Evolutionary conservation across 257 asterid genomes (phyloP), one percentile per base, ranked within the genome.

Genomic region (Solanum clarkiae): DNA sequence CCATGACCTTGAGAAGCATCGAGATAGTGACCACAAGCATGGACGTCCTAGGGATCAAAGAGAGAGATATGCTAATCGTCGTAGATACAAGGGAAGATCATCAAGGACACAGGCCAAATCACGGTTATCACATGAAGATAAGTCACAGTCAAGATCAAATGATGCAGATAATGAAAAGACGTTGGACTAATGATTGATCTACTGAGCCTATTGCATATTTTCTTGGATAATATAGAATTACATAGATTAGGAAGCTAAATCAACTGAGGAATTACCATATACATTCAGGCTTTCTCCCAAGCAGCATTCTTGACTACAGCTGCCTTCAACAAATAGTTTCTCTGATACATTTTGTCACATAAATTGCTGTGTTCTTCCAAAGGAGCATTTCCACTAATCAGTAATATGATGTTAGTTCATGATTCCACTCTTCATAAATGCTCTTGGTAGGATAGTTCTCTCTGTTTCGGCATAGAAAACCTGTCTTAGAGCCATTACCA

Each of bases 141-240:
- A 92, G 83, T 92, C 81, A 20, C 86, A 93, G 84, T 93, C 98
- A 24, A 93, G 93, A 87, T 89, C 97, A 40, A 93, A 93, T 89
- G 98, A 93, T 88, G 90, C 93, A 51, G 98, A 93, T 75, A 90
- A 92, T 88, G 94, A 93, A 86, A 93, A 93, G 87, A 92, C 94
- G 93, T 32, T 65, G 89, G 66, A 86, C 94, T 86, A 89, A 97
- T 20, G 92, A 95, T 69, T 95, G 87, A 92, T 79, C 85, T 13
- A 68, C 74, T 47, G 62, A 68, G 36, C 56, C 44, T 80, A 42
- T 10, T 69, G 84, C 62, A 56, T 54, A 45, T 62, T 71, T 65
- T 29, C 69, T 71, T 59, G 85, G 84, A 75, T 81, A 80, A 79
- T 69, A 69, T 54, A 60, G 63, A 83, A 86, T 75, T 82, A 63